Percentiles rank a stretch among this genome's conserved stretches.
Evolutionary conservation across 2,329 filamentous ascomycete species (phyloP).

Genomic region (Lanzia echinophila): DNA sequence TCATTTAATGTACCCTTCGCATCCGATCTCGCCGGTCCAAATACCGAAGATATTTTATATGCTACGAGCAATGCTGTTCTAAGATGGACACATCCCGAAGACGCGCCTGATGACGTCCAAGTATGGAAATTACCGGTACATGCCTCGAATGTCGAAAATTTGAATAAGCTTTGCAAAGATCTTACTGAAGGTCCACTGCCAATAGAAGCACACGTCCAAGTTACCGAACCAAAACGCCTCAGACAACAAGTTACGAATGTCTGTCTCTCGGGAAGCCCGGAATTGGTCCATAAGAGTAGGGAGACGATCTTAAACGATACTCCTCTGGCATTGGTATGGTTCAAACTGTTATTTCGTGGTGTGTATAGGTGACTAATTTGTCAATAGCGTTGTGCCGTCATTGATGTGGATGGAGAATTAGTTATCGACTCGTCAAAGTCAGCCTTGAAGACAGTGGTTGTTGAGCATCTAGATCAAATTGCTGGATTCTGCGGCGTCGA

Average conservation of each 20-base stretch:
- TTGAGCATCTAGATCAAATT: conserved; percentile 80
- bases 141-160: conserved; percentile 71
- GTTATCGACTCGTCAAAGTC: conserved; percentile 67
- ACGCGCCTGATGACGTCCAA: conserved; percentile 74
- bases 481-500: conserved; percentile 88
- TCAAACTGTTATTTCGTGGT: neutral
- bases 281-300: conserved; percentile 82
- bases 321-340: conserved; percentile 79
- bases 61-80: conserved; percentile 81
- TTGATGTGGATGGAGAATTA: conserved; percentile 87
- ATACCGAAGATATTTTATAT: conserved; percentile 91
- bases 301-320: conserved; percentile 87
- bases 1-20: conserved; percentile 97
- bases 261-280: conserved; percentile 80
- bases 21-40: conserved; percentile 84
- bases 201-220: conserved; percentile 77
- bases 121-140: conserved; percentile 91
- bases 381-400: conserved; percentile 75
- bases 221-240: conserved; percentile 67
- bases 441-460: conserved; percentile 66
- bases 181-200: conserved; percentile 65
- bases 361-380: conserved; percentile 25
- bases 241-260: conserved; percentile 73
- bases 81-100: conserved; percentile 89
- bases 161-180: conserved; percentile 74